Percentiles rank a stretch among this genome's conserved stretches.
Conservation (phyloP, 2,329 filamentous ascomycete genomes). For the Claviceps fusiformis region DNA sequence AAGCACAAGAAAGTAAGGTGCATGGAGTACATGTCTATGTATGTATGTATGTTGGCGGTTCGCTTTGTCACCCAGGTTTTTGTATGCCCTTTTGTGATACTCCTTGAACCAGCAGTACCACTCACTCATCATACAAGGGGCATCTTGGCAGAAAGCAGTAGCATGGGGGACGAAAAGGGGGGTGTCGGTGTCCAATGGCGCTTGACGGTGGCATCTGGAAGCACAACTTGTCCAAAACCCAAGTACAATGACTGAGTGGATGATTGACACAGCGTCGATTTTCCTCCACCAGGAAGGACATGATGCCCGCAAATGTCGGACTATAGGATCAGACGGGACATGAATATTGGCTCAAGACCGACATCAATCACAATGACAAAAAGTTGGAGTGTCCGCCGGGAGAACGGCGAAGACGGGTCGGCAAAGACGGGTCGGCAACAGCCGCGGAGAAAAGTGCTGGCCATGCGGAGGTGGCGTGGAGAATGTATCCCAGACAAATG, state of each 20-base stretch:
- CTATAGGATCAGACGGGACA: too few species aligned
- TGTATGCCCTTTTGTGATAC: background rate
- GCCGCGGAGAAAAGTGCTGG: background rate
- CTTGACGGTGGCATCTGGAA: background rate
- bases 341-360: too few species aligned
- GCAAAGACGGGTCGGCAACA: background rate
- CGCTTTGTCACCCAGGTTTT: too few species aligned
- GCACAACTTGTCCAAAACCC: background rate
- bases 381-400: background rate
- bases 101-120: background rate
- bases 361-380: background rate
- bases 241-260: too few species aligned
- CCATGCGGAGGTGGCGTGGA: background rate
- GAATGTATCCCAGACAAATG: background rate
- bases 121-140: background rate
- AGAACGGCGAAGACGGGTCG: background rate
- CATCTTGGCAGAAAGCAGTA: background rate
- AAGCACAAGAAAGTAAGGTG: background rate
- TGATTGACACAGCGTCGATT: too few species aligned
- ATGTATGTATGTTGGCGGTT: too few species aligned
- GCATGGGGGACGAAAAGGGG: too few species aligned
- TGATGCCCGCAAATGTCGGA: too few species aligned
- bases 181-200: background rate
- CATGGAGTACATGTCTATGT: background rate
- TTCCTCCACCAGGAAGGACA: too few species aligned